phyloP scores from a whole-genome alignment of 768 basidiomycete genomes.

The Lyophyllum decastes region DNA sequence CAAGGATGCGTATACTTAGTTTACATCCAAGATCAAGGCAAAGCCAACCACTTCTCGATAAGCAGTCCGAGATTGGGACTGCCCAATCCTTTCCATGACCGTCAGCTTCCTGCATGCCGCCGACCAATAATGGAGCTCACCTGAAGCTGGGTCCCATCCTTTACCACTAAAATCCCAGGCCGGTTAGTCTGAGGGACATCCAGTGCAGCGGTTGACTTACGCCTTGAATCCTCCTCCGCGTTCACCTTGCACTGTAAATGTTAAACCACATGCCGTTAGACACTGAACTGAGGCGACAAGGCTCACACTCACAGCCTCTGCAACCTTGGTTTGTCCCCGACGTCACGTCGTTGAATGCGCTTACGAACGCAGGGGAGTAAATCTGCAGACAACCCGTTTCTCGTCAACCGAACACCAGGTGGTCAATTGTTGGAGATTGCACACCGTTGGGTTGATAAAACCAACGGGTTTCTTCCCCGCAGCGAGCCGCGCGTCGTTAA shows the following conservation, averaged over 20 bases:
- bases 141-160: constrained; percentile 49
- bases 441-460: constrained; percentile 47
- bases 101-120: background rate
- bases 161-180: constrained; percentile 20
- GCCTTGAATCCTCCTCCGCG: constrained; percentile 33
- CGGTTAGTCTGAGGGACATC: background rate
- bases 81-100: constrained; percentile 32
- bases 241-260: constrained; percentile 30
- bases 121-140: constrained; percentile 16
- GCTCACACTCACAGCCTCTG: constrained; percentile 31
- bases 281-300: background rate
- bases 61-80: constrained; percentile 44
- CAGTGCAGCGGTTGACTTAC: constrained; percentile 18
- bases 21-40: constrained; percentile 29
- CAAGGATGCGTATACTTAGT: background rate
- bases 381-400: constrained; percentile 15
- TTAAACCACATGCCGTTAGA: background rate
- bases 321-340: constrained; percentile 48
- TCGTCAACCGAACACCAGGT: background rate
- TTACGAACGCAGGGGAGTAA: constrained; percentile 30
- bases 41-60: constrained; percentile 36
- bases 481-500: constrained; percentile 39
- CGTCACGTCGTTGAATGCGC: constrained; percentile 43
- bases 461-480: constrained; percentile 37
- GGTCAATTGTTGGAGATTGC: constrained; percentile 5